A percentile compares a stretch with the other conserved stretches of the same genome.
phyloP scores from a whole-genome alignment of 2,329 filamentous ascomycete species.

The Onygenales sp. region DNA sequence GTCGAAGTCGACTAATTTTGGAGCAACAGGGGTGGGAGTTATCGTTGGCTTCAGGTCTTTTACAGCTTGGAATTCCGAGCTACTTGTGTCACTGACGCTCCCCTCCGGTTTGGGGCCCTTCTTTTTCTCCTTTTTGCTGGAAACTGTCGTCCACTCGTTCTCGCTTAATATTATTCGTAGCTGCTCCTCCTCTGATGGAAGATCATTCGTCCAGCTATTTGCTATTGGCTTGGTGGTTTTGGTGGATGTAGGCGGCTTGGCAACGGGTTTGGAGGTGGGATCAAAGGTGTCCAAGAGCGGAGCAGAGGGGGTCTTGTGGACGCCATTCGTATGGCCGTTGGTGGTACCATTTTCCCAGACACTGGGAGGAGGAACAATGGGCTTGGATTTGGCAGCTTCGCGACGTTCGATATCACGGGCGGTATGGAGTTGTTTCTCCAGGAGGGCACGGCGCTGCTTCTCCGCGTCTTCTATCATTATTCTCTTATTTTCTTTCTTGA shows the following conservation, averaged over 20 bases:
- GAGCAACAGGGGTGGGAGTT: background rate
- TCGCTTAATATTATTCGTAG: constrained; percentile 41
- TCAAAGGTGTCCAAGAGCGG: constrained; percentile 37
- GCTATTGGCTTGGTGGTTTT: constrained; percentile 10
- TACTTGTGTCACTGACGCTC: constrained; percentile 36
- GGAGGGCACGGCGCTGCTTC: constrained; percentile 61
- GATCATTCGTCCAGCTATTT: constrained; percentile 36
- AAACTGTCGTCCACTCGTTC: constrained; percentile 53
- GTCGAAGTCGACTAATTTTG: background rate
- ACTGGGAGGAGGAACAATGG: constrained; percentile 37
- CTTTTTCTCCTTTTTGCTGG: constrained; percentile 48
- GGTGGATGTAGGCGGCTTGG: background rate
- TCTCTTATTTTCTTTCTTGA: constrained; percentile 78
- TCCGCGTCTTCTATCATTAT: constrained; percentile 66
- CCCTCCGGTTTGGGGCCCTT: constrained; percentile 32
- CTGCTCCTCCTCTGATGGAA: constrained; percentile 54
- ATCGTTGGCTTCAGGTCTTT: background rate
- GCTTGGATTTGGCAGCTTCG: constrained; percentile 46
- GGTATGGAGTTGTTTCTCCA: constrained; percentile 74
- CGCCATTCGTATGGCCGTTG: constrained; percentile 15
- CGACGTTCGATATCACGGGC: constrained; percentile 80
- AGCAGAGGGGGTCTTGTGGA: constrained; percentile 14
- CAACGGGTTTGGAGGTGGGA: constrained; percentile 9
- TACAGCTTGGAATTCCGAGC: constrained; percentile 23
- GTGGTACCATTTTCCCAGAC: constrained; percentile 36